Conservation (phyloP, 345 rosid genomes). For the Noccaea caerulescens region DNA sequence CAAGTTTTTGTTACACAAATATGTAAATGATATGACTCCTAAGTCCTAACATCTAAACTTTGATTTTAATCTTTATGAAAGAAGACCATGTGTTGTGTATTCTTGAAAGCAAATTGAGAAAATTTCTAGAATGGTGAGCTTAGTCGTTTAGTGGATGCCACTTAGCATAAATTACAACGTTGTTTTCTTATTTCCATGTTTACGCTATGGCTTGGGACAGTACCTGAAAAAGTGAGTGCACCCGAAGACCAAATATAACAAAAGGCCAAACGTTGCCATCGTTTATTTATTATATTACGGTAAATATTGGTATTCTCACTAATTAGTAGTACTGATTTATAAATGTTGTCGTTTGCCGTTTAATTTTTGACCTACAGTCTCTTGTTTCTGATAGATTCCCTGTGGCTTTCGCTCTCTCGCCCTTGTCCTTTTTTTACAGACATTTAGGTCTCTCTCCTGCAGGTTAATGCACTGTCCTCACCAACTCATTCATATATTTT, state of each 20-base stretch:
- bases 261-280: neutral
- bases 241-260: neutral
- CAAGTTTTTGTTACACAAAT: no score
- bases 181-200: slow-evolving; percentile 29
- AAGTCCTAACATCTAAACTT: no score
- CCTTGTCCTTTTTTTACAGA: slow-evolving; percentile 27
- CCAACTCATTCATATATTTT: neutral
- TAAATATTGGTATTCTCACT: neutral
- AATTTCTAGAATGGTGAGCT: no score
- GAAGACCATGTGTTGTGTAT: no score
- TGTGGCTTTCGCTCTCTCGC: neutral
- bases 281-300: neutral
- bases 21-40: no score
- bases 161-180: slow-evolving; percentile 29
- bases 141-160: slow-evolving; percentile 23
- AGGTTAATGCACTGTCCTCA: slow-evolving; percentile 27
- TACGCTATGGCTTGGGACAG: slow-evolving; percentile 17
- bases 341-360: slow-evolving; percentile 14
- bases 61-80: no score
- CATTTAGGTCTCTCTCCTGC: slow-evolving; percentile 18
- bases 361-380: slow-evolving; percentile 19
- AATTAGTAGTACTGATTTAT: neutral
- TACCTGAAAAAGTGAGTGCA: slow-evolving; percentile 24
- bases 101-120: no score
- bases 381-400: slow-evolving; percentile 38